Base-by-base conservation (phyloP, 2,329 filamentous ascomycete species). In the Fusarium sp. region DNA sequence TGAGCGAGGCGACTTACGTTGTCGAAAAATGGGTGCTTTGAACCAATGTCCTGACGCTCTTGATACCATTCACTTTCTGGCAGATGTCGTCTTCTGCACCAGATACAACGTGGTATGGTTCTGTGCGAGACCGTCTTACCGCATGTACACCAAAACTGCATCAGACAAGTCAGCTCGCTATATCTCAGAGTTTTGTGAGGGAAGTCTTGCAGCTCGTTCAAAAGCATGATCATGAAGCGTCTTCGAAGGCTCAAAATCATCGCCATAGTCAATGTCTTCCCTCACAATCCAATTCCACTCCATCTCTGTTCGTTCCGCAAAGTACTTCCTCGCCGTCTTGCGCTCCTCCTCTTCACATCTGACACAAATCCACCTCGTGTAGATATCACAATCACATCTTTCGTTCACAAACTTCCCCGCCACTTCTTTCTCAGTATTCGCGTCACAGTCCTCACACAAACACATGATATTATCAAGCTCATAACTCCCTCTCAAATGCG, bases 141-240 rank as follows among this genome's bases (percentile, higher is more conserved):
- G 17, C 72, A 75, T 0, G 29, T 53, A 22, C 72, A 75, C 72
- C 70, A 75, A 17, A 69, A 44, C 72, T 75, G 6, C 27, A 27
- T 7, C 27, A 27, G 27, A 27, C 27, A 27, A 27, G 27, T 27
- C 27, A 27, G 7, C 27, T 27, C 27, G 27, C 27, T 27, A 27
- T 27, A 27, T 27, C 27, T 27, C 27, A 27, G 27, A 27, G 27
- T 27, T 27, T 27, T 7, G 27, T 27, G 27, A 27, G 2, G 27
- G 27, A 27, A 13, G 15, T 10, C 52, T 18, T 60, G 59, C 67
- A 14, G 55, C 36, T 36, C 72, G 52, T 6, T 44, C 31, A 13
- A 46, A 64, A 1, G 29, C 35, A 42, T 70, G 47, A n/a, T 74
- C 65, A 0, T 15, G 8, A 4, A 67, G 20, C 1, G 46, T 44